Base-by-base conservation (phyloP, 768 basidiomycete species). In the Lyophyllum semitale region DNA sequence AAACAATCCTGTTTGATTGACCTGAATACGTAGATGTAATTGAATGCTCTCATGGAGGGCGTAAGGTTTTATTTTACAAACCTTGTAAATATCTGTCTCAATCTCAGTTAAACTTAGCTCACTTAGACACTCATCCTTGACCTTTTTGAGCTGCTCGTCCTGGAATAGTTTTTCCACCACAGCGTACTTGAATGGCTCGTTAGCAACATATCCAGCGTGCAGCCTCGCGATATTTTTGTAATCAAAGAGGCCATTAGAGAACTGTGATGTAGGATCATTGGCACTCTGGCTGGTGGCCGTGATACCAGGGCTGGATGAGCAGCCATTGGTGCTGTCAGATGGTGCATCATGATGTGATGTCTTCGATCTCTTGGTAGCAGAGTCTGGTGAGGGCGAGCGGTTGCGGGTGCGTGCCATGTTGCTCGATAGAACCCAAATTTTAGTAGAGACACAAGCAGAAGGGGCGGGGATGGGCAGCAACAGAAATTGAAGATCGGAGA, bases 81-180 rank as follows among this genome's bases (percentile, higher is more conserved):
- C 92, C 86, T 92, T 94, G 84, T 98, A 98, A 61, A 98, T 98
- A 67, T 98, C 96, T 2, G 96, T 98, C 78, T 98, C 92, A 74
- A 97, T 98, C 75, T 94, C 88, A 3, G 89, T 82, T 68, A 95
- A 94, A 69, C 79, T 87, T 57, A 95, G 81, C 65, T 93, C 84
- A 48, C 76, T 73, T 52, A 90, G 71, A 62, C 91, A 92, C 70
- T 95, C 93, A 63, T 93, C 88, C 73, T 91, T 89, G 56, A 93
- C 93, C 29, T 81, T 80, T 63, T 78, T 77, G 29, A 98, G 78
- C 23, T 98, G 79, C 7, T 88, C 88, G 61, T 95, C 88, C 63
- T 89, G 85, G 71, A 98, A 90, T 18, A 98, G 79, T 62, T 87
- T 83, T 47, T 89, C 84, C 51, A 97, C 80, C 48, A 92, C 78